A percentile compares a stretch with the other conserved stretches of the same genome.
Evolutionary conservation across 1,284 basidiomycete genomes (phyloP).

Genomic region (Trametes pubescens): DNA sequence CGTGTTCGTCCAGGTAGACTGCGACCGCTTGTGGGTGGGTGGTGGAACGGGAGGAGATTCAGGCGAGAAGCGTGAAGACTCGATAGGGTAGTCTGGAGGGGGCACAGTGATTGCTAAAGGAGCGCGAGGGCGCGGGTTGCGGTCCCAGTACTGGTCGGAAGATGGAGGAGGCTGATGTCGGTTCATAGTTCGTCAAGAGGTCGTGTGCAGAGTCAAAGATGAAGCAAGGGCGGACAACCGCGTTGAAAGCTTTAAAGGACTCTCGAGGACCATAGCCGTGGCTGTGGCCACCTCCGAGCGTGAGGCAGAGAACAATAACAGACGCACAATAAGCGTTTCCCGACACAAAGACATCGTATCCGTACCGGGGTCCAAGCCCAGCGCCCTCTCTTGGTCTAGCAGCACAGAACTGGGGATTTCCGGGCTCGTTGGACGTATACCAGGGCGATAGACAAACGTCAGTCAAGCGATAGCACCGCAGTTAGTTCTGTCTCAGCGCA

Average conservation of each 20-base stretch:
- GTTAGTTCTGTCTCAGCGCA: no score
- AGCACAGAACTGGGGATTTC: not conserved
- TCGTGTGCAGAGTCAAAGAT: slow-evolving; percentile 14
- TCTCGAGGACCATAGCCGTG: slow-evolving; percentile 19
- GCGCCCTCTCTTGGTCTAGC: not conserved
- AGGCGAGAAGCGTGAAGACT: slow-evolving; percentile 37
- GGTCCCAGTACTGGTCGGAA: slow-evolving; percentile 30
- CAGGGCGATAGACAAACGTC: no score
- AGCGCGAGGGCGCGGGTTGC: slow-evolving; percentile 34
- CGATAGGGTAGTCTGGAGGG: slow-evolving; percentile 32
- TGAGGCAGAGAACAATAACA: slow-evolving; percentile 31
- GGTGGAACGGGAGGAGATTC: slow-evolving; percentile 23
- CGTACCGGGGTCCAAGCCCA: slow-evolving; percentile 1
- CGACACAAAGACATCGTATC: slow-evolving; percentile 10
- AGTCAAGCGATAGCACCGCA: no score
- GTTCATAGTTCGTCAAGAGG: slow-evolving; percentile 19
- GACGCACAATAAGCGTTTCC: slow-evolving; percentile 22
- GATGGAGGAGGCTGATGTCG: slow-evolving; percentile 19
- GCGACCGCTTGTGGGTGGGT: slow-evolving; percentile 27
- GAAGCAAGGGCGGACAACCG: slow-evolving; percentile 8
- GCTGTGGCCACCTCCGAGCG: slow-evolving; percentile 9
- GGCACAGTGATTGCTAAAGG: slow-evolving; percentile 38
- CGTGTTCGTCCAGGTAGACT: slow-evolving; percentile 37
- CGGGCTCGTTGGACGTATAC: no score
- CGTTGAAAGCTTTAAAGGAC: slow-evolving; percentile 23